Conservation (phyloP, 2,329 filamentous ascomycete species). For the Blastomyces parvus region DNA sequence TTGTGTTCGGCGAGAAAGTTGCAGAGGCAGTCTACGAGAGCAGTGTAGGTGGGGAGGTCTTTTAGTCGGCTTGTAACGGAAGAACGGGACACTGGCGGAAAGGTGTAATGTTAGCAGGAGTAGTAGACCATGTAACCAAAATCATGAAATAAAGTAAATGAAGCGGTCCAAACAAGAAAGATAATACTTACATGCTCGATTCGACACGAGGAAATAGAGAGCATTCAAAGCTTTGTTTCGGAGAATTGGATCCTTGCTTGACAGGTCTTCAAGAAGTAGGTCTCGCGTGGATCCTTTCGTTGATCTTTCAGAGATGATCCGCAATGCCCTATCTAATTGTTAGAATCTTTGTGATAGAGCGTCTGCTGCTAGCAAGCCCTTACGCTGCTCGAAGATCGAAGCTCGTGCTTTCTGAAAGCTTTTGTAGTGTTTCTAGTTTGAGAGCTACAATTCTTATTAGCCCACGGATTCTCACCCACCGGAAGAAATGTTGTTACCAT, state of each 20-base stretch:
- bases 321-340: conserved; percentile 29
- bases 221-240: conserved; percentile 35
- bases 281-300: conserved; percentile 33
- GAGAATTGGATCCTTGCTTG: conserved; percentile 29
- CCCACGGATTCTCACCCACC: background rate
- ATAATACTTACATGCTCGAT: conserved; percentile 28
- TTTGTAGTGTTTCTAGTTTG: conserved; percentile 55
- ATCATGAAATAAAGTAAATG: background rate
- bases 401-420: conserved; percentile 60
- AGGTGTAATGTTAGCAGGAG: background rate
- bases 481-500: conserved; percentile 34
- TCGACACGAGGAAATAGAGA: conserved; percentile 36
- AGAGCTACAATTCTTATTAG: conserved; percentile 40
- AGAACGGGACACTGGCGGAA: conserved; percentile 27
- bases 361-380: conserved; percentile 45
- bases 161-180: background rate
- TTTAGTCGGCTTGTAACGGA: conserved; percentile 27
- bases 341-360: conserved; percentile 35
- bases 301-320: conserved; percentile 39
- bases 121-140: background rate
- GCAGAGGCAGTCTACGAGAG: conserved; percentile 35
- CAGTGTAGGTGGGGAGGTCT: conserved; percentile 30
- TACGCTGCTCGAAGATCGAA: conserved; percentile 62
- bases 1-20: conserved; percentile 33
- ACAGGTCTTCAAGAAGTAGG: conserved; percentile 34